A percentile compares a stretch with the other conserved stretches of the same genome.
Conservation (phyloP, 139 green algal genomes). For the Closterium sp. region DNA sequence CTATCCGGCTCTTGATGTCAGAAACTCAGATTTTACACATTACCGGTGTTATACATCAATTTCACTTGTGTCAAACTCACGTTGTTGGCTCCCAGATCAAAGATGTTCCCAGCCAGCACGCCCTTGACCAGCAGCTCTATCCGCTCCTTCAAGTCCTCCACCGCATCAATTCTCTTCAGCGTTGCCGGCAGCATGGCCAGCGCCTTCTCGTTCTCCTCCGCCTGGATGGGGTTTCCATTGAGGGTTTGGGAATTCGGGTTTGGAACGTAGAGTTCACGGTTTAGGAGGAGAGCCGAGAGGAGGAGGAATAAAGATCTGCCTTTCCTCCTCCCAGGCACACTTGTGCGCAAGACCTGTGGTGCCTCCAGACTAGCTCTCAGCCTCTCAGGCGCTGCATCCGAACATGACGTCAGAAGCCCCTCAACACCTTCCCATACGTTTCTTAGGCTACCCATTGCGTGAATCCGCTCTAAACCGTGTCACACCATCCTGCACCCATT, state of each 20-base stretch:
- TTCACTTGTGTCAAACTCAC: too few relatives aligned
- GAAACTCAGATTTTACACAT: slow-evolving; percentile 3
- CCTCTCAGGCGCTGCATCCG: too few relatives aligned
- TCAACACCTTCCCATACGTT: too few relatives aligned
- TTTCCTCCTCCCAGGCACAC: too few relatives aligned
- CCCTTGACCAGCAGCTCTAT: slow-evolving; percentile 47
- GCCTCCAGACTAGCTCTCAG: too few relatives aligned
- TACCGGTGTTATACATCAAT: too few relatives aligned
- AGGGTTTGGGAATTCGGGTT: background rate
- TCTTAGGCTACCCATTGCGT: too few relatives aligned
- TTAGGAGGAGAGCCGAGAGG: background rate
- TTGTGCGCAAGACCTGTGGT: too few relatives aligned
- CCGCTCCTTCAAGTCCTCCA: slow-evolving; percentile 14
- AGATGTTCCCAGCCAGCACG: slow-evolving; percentile 77
- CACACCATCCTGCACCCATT: too few relatives aligned
- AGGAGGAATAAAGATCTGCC: too few relatives aligned
- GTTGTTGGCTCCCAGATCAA: slow-evolving; percentile 72
- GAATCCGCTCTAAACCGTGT: too few relatives aligned
- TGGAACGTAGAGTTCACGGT: background rate
- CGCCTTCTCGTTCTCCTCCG: slow-evolving; percentile 69
- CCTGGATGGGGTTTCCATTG: slow-evolving; percentile 73
- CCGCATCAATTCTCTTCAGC: slow-evolving; percentile 43
- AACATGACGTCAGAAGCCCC: too few relatives aligned
- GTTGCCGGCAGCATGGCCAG: slow-evolving; percentile 62
- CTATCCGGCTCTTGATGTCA: background rate